Percentiles rank a stretch among this genome's conserved stretches.
These are phyloP conservation scores for Paramecium bursaria DNA, from an alignment of 73 alveolate genomes.

Conservation along the genomic window DNA sequence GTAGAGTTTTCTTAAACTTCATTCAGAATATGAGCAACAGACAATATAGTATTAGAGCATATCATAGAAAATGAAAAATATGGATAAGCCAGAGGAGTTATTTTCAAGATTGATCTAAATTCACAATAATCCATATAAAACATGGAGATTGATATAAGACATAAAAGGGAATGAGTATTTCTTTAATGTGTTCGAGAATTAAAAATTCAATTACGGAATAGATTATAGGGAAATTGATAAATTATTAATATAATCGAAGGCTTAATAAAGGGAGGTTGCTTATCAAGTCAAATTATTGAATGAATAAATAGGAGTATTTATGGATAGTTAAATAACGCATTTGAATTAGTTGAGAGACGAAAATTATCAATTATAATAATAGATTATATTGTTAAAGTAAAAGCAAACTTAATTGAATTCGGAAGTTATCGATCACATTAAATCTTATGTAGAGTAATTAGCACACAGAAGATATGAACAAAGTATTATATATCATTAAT, in stretches of 20 bases:
- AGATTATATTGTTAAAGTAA: neutral
- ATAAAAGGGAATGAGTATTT: conserved; percentile 34
- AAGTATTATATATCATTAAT: conserved; percentile 31
- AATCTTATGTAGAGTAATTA: neutral
- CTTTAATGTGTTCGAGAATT: conserved; percentile 42
- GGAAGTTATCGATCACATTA: neutral
- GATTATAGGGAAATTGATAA: conserved; percentile 51
- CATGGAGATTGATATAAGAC: conserved; percentile 43
- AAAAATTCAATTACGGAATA: conserved; percentile 26
- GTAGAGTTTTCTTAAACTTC: neutral
- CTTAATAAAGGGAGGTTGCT: conserved; percentile 12
- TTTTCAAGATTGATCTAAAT: conserved; percentile 6
- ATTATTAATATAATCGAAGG: neutral
- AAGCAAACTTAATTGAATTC: neutral
- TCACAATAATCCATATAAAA: conserved; percentile 38
- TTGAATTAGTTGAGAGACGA: neutral
- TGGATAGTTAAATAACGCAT: conserved; percentile 18
- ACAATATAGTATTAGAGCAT: neutral
- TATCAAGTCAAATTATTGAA: neutral
- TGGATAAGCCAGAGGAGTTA: conserved; percentile 2
- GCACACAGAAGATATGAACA: neutral
- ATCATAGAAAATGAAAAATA: conserved; percentile 13
- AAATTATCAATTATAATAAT: neutral
- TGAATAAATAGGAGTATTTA: conserved; percentile 3
- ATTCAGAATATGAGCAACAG: neutral